A percentile compares a stretch with the other conserved stretches of the same genome.
phyloP scores from a whole-genome alignment of 163 green algal species.

The Coccomyxa subellipsoidea region DNA sequence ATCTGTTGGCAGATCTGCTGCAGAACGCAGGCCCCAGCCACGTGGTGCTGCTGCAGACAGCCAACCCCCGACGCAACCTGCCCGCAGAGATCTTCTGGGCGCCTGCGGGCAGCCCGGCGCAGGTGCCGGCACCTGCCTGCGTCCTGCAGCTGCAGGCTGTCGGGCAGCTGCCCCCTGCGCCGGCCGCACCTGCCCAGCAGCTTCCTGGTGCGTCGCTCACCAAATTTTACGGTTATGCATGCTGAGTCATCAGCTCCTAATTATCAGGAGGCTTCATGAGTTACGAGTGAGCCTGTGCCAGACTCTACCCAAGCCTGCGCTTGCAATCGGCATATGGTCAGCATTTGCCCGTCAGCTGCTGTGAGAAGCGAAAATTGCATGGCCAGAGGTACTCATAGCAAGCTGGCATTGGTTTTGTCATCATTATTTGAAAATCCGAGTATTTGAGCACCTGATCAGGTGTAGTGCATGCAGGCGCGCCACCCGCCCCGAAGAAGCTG shows the following conservation, averaged over 20 bases:
- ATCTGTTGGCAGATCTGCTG: conserved; percentile 60
- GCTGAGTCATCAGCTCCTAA: too few relatives aligned
- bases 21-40: conserved; percentile 41
- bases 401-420: too few relatives aligned
- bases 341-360: too few relatives aligned
- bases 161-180: conserved; percentile 16
- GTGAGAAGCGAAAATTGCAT: too few relatives aligned
- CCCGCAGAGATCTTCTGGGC: conserved; percentile 35
- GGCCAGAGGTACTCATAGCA: too few relatives aligned
- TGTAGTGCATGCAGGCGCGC: background rate
- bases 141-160: background rate
- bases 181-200: background rate
- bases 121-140: background rate
- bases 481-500: conserved; percentile 12
- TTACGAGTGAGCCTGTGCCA: too few relatives aligned
- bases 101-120: background rate
- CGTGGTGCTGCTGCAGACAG: conserved; percentile 47
- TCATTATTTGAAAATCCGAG: too few relatives aligned
- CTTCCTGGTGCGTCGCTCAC: background rate
- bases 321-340: too few relatives aligned
- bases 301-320: too few relatives aligned
- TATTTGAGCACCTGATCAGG: background rate
- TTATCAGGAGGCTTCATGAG: too few relatives aligned
- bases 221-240: too few relatives aligned
- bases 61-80: conserved; percentile 42